Evolutionary conservation across 139 green algal species (phyloP), one percentile per base, ranked within the genome.

Genomic region (Chlorella sp.): DNA sequence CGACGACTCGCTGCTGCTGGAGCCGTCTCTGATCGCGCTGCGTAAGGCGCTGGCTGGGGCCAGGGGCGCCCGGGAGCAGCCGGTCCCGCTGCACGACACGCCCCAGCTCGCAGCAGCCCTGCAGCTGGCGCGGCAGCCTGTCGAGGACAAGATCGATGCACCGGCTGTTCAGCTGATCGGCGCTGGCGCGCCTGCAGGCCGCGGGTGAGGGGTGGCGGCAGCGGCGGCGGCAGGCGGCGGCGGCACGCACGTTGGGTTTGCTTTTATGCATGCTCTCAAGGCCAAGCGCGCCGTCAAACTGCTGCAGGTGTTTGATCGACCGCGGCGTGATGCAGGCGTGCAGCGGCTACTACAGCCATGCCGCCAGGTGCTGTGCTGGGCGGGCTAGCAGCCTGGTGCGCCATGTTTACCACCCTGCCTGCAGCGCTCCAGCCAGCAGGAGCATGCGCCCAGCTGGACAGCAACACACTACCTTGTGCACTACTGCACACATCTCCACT

Each of bases 301-400:
- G 1, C 36, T 44, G 57, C 76, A 82, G 76, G 25, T 71, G 36
- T 36, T 21, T 5, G 60, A 18, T 16, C 32, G 5, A 15, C 51
- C 38, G 26, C 15, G 20, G 20, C 0, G 34, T 82, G 34, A 26
- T 82, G 57, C 57, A 73, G 36, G 25, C 4, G 4, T 47, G 34
- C 38, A 82, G 76, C 26, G 57, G 11, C 28, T 82, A 73, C 76
- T 82, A 82, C 76, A 28, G 38, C 13, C 76, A 82, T 21, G 76
- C 76, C 6, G 57, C 57, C 36, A 82, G 69, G 69, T 55, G 36
- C 34, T 13, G 12, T 26, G 30, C 18, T 18, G 11, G n/a, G 65
- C 15, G 5, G n/a, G n/a, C n/a, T n/a, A n/a, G n/a, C 57, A 7
- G 44, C 44, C 7, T 7, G 44, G 11, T 7, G 11, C 44, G 44